Percentiles rank a stretch among this genome's conserved stretches.
Conservation (phyloP, 2,329 filamentous ascomycete genomes). For the Scedosporium minutisporum region DNA sequence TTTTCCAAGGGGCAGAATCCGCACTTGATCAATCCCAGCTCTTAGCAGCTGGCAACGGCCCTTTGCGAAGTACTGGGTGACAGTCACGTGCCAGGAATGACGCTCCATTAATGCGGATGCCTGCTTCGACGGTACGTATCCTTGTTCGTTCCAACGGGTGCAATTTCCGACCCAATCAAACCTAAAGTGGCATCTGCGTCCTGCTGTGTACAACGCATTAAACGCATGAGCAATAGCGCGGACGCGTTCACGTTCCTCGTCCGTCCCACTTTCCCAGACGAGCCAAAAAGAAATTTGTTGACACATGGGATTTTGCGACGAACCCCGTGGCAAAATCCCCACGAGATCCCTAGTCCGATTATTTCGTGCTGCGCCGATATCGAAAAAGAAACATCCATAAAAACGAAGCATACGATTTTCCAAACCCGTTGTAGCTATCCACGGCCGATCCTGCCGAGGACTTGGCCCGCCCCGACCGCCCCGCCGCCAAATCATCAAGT, state of each 20-base stretch:
- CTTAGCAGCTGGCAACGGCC: no score
- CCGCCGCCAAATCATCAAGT: neutral
- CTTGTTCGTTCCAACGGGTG: neutral
- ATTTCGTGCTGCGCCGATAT: neutral
- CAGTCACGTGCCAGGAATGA: no score
- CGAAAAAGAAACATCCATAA: neutral
- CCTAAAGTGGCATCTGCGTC: neutral
- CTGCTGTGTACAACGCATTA: neutral
- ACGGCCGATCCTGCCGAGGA: neutral
- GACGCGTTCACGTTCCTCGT: conserved; percentile 5
- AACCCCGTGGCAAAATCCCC: neutral
- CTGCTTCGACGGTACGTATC: no score
- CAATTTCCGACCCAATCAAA: conserved; percentile 7
- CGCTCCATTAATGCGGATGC: no score
- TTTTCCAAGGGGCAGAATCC: no score
- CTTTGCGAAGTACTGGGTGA: no score
- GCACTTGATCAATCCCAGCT: no score
- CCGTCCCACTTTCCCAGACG: conserved; percentile 4
- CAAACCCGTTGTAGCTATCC: neutral
- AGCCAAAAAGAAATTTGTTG: conserved; percentile 5
- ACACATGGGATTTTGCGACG: neutral
- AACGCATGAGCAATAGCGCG: conserved; percentile 1
- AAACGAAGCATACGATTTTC: neutral
- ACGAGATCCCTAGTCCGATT: neutral
- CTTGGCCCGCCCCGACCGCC: neutral